phyloP scores from a whole-genome alignment of 2,329 filamentous ascomycete species.

The Fusarium sp. region DNA sequence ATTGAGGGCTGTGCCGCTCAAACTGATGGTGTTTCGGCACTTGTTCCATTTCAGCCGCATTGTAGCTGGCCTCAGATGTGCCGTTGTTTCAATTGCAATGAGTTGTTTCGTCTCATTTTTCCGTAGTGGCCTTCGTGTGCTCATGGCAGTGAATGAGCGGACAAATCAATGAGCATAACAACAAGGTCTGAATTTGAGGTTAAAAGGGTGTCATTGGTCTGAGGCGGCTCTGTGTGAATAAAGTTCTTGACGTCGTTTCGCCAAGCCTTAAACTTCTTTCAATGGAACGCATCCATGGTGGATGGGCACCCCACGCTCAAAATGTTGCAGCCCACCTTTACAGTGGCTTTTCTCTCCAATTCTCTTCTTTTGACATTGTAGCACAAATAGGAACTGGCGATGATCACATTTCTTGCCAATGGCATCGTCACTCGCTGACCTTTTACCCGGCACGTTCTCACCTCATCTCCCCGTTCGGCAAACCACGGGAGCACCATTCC shows the following conservation, averaged over 20 bases:
- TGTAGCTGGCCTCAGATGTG: too few relatives aligned
- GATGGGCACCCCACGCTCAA: conserved; percentile 10
- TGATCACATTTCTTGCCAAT: not conserved
- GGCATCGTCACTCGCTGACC: not conserved
- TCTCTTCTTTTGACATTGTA: not conserved
- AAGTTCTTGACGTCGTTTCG: conserved; percentile 6
- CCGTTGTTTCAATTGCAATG: too few relatives aligned
- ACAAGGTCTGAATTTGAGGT: not conserved
- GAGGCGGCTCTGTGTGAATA: conserved; percentile 4
- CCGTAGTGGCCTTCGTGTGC: too few relatives aligned
- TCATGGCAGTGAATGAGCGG: not conserved
- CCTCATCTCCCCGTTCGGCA: conserved; percentile 2
- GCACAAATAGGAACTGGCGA: too few relatives aligned
- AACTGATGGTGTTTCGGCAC: too few relatives aligned
- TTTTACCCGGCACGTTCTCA: not conserved
- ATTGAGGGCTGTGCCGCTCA: too few relatives aligned
- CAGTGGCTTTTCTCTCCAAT: not conserved
- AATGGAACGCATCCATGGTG: conserved; percentile 3
- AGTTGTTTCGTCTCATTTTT: too few relatives aligned
- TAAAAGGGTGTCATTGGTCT: conserved; percentile 10
- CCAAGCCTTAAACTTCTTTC: conserved; percentile 24
- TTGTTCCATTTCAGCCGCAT: too few relatives aligned
- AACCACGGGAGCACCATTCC: not conserved
- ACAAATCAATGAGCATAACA: not conserved
- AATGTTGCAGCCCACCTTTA: conserved; percentile 9